Base-by-base conservation (phyloP, 257 asterid genomes). In the Misopates orontium region DNA sequence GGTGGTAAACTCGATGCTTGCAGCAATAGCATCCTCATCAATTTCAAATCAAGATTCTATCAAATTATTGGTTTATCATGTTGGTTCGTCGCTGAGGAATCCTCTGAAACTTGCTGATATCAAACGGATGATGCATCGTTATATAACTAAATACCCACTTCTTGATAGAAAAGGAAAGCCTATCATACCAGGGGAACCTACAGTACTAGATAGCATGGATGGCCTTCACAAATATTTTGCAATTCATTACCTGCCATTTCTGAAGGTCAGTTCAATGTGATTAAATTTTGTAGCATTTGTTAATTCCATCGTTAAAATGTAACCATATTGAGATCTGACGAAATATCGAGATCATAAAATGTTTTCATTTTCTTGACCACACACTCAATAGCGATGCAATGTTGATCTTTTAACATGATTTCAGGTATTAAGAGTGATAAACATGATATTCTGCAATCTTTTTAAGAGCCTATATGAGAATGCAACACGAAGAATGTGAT, bases 1-100 rank as follows among this genome's bases (percentile, higher is more conserved):
- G 92, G 89, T 87, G 68, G 86, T 83, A 12, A 85, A 84, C 31
- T 72, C 77, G 18, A 80, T 84, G 74, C 39, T 84, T 8, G 81
- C 84, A 48, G 78, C 79, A 25, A 63, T 84, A 41, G 79, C 74
- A 17, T n/a, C n/a, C n/a, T 21, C 74, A 20, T 21, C 62, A 0
- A 68, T 66, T 53, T 60, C 66, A 32, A 64, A 59, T 13, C 39
- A 18, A 24, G 24, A 61, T 24, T 19, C 64, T 25, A 49, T 16
- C 0, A 19, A 72, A 18, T 28, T 75, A 40, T 40, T 11, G 1
- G 76, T 87, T 17, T 84, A 84, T 54, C 95, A 87, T 1, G 56
- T 83, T 1, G 85, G 92, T 40, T 83, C 89, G 0, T 84, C 90
- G 0, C 21, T 23, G 13, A 68, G 77, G 31, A 87, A 87, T 62